phyloP scores from a whole-genome alignment of 768 basidiomycete genomes.

The Rhodocollybia butyracea region DNA sequence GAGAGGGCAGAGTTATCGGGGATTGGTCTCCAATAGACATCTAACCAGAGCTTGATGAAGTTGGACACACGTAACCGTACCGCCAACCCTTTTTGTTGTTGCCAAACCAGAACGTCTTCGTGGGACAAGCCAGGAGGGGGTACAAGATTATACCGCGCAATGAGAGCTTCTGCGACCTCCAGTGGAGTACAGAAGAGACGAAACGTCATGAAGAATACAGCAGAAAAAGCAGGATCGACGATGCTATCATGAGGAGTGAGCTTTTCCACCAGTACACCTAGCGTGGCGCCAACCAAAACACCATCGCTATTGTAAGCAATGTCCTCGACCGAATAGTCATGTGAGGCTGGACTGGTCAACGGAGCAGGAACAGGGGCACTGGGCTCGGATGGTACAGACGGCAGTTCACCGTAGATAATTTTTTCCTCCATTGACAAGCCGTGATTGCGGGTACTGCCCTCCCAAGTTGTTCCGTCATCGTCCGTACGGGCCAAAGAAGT shows the following conservation, averaged over 20 bases:
- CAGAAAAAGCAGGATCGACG: conserved; percentile 82
- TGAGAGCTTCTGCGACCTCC: conserved; percentile 73
- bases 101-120: conserved; percentile 72
- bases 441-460: conserved; percentile 40
- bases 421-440: conserved; percentile 47
- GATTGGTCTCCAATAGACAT: conserved; percentile 81
- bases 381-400: conserved; percentile 37
- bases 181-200: conserved; percentile 80
- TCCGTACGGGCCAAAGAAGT: conserved; percentile 47
- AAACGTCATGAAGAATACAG: conserved; percentile 95
- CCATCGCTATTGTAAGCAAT: conserved; percentile 91
- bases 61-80: conserved; percentile 90
- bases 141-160: conserved; percentile 78
- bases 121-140: conserved; percentile 56
- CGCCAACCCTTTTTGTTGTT: conserved; percentile 83
- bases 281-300: conserved; percentile 84
- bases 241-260: conserved; percentile 94
- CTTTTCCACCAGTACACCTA: conserved; percentile 90
- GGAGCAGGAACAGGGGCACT: conserved; percentile 37
- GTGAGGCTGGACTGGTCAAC: conserved; percentile 44
- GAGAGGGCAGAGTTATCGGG: conserved; percentile 67
- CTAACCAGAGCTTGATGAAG: conserved; percentile 93
- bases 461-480: conserved; percentile 58
- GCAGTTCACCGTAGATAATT: conserved; percentile 49
- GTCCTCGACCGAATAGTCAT: conserved; percentile 81